These are phyloP conservation scores for Boletus pseudo-olivaceus DNA, from an alignment of 768 basidiomycete genomes.

Conservation along the genomic window DNA sequence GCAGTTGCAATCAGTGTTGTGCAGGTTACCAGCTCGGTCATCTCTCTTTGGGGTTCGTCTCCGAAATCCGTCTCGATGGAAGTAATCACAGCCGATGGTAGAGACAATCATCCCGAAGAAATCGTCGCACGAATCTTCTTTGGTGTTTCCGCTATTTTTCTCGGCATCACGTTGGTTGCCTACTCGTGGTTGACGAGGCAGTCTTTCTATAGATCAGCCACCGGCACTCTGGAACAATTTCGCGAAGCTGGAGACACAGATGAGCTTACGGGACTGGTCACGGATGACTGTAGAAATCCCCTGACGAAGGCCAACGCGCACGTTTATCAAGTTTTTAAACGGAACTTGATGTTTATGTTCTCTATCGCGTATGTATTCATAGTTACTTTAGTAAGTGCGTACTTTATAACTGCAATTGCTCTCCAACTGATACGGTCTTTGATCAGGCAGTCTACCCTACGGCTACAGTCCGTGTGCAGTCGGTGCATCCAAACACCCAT, in stretches of 20 bases:
- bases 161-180: slow-evolving; percentile 49
- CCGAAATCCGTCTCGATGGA: slow-evolving; percentile 23
- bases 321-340: slow-evolving; percentile 52
- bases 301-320: slow-evolving; percentile 38
- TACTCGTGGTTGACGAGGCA: slow-evolving; percentile 56
- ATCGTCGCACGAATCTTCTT: slow-evolving; percentile 73
- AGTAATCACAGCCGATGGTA: slow-evolving; percentile 4
- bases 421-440: slow-evolving; percentile 5
- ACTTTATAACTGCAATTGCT: not conserved
- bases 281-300: slow-evolving; percentile 22
- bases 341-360: slow-evolving; percentile 67
- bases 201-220: slow-evolving; percentile 56
- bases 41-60: slow-evolving; percentile 51
- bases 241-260: slow-evolving; percentile 22
- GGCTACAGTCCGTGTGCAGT: slow-evolving; percentile 71
- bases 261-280: slow-evolving; percentile 35
- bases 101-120: slow-evolving; percentile 52
- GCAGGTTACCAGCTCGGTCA: slow-evolving; percentile 62
- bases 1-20: slow-evolving; percentile 78
- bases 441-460: slow-evolving; percentile 81
- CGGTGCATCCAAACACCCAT: slow-evolving; percentile 63
- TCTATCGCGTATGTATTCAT: slow-evolving; percentile 74
- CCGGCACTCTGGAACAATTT: slow-evolving; percentile 43
- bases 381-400: slow-evolving; percentile 67
- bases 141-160: slow-evolving; percentile 62